These are phyloP conservation scores for Talaromyces nanjingensis DNA, from an alignment of 495 filamentous ascomycete species.

Conservation along the genomic window DNA sequence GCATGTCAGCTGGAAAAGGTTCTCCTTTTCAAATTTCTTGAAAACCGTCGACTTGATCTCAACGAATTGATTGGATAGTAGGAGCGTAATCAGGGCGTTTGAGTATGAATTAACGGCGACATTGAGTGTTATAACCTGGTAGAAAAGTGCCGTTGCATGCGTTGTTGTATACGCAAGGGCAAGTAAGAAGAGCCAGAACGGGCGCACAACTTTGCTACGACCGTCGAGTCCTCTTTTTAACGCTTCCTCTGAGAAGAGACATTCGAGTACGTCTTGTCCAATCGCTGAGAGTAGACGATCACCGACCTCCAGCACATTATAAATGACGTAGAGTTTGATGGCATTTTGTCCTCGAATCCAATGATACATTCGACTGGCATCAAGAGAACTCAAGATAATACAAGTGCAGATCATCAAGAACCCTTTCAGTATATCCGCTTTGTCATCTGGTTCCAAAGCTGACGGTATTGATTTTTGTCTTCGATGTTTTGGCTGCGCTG, in stretches of 20 bases:
- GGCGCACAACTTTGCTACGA: constrained; percentile 84
- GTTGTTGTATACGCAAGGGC: constrained; percentile 80
- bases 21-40: constrained; percentile 96
- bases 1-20: constrained; percentile 92
- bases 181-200: constrained; percentile 84
- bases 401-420: constrained; percentile 78
- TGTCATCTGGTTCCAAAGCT: constrained; percentile 75
- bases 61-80: constrained; percentile 94
- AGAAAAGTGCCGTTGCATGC: constrained; percentile 84
- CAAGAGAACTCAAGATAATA: constrained; percentile 79
- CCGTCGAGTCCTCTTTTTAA: constrained; percentile 82
- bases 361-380: constrained; percentile 98
- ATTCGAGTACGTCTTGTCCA: constrained; percentile 94
- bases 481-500: constrained; percentile 48
- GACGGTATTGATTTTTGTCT: constrained; percentile 81
- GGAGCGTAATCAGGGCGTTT: constrained; percentile 84
- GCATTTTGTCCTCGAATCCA: constrained; percentile 92
- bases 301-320: constrained; percentile 86
- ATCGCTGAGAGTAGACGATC: constrained; percentile 85
- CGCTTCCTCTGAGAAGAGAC: constrained; percentile 86
- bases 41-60: constrained; percentile 98
- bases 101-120: constrained; percentile 99
- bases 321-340: constrained; percentile 98
- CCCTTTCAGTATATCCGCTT: constrained; percentile 90
- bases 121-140: constrained; percentile 94